Conservation (phyloP, 139 green algal species). For the Asterochloris sp. region DNA sequence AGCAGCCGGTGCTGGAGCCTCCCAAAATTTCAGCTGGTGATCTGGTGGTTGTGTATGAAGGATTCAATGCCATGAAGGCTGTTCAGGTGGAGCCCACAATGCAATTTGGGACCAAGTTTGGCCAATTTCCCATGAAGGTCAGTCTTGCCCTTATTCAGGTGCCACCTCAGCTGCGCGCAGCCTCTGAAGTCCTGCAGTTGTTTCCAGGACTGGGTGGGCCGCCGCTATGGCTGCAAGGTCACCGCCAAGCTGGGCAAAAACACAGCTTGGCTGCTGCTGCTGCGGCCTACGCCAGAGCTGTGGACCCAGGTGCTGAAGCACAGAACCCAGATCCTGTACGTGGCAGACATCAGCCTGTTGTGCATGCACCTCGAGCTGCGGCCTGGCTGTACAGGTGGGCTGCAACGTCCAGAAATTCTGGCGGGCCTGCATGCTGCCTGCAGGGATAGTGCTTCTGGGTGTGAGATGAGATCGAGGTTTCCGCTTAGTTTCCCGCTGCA, state of each 20-base stretch:
- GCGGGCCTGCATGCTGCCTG: neutral
- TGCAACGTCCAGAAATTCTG: neutral
- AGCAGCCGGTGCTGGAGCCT: neutral
- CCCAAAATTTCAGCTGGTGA: slow-evolving; percentile 58
- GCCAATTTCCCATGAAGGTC: slow-evolving; percentile 22
- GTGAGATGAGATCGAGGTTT: neutral
- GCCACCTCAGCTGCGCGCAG: no score
- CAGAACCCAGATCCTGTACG: slow-evolving; percentile 84
- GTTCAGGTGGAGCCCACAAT: neutral
- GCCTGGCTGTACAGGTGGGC: slow-evolving; percentile 57
- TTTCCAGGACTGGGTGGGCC: slow-evolving; percentile 77
- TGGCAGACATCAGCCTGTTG: slow-evolving; percentile 82
- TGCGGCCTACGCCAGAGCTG: slow-evolving; percentile 84
- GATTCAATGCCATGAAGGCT: slow-evolving; percentile 52
- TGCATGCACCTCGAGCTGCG: slow-evolving; percentile 74
- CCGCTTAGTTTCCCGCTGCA: neutral
- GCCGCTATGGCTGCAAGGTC: slow-evolving; percentile 68
- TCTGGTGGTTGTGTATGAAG: slow-evolving; percentile 85
- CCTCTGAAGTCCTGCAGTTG: neutral
- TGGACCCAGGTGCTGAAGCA: slow-evolving; percentile 73
- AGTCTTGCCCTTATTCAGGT: neutral
- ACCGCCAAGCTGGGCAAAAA: slow-evolving; percentile 22
- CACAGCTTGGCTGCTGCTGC: slow-evolving; percentile 69
- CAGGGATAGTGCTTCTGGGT: no score
- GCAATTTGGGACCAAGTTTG: slow-evolving; percentile 1